Conservation (phyloP, 179 eudicot genomes). For the Actinidia arguta region DNA sequence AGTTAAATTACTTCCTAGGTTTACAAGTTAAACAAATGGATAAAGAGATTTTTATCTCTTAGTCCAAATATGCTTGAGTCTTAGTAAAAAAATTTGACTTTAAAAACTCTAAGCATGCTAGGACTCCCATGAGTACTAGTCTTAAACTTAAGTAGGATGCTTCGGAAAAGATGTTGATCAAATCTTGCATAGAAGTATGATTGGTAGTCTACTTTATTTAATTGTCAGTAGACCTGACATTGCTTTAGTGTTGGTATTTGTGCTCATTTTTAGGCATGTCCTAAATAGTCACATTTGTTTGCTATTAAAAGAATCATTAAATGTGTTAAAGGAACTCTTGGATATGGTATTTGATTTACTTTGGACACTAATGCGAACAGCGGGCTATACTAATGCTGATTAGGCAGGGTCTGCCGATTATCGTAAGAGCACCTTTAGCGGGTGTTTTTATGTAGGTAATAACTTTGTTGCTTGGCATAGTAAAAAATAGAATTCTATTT, state of each 20-base stretch:
- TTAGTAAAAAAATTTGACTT: no score
- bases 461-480: no score
- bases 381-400: no score
- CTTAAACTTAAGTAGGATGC: not conserved
- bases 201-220: not conserved
- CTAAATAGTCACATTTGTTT: not conserved
- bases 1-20: not conserved
- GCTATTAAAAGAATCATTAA: not conserved
- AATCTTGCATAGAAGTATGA: not conserved
- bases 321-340: not conserved
- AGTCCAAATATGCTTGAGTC: no score
- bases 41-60: no score
- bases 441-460: no score
- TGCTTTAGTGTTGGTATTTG: not conserved
- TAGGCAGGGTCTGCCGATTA: no score
- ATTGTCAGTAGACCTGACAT: not conserved
- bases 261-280: not conserved
- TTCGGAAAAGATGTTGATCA: not conserved
- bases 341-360: no score
- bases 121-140: not conserved
- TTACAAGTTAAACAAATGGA: not conserved
- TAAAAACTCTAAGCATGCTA: no score
- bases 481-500: no score
- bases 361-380: no score
- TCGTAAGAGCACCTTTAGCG: no score